Evolutionary conservation across 2,329 filamentous ascomycete genomes (phyloP).

Genomic region (Penicillium hordei): DNA sequence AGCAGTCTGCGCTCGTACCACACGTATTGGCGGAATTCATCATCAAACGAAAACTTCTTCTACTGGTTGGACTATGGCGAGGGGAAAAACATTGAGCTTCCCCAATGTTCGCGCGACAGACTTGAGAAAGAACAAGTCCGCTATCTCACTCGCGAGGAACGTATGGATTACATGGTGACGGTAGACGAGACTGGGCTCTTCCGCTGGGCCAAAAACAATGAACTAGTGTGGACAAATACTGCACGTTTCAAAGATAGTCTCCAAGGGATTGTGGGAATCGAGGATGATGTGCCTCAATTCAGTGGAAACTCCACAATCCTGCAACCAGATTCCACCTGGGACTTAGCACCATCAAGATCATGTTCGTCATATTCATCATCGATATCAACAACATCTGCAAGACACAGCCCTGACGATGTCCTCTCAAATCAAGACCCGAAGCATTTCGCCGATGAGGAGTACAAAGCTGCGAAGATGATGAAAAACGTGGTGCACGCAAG

Average conservation of each 20-base stretch:
- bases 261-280: slow-evolving; percentile 65
- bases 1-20: slow-evolving; percentile 81
- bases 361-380: slow-evolving; percentile 7
- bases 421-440: slow-evolving; percentile 37
- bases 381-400: slow-evolving; percentile 27
- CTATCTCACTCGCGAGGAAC: slow-evolving; percentile 79
- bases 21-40: slow-evolving; percentile 73
- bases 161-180: slow-evolving; percentile 74
- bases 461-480: slow-evolving; percentile 61
- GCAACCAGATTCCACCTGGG: not conserved
- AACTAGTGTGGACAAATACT: slow-evolving; percentile 72
- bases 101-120: slow-evolving; percentile 69
- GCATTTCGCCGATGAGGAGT: slow-evolving; percentile 64
- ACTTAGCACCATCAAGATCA: not conserved
- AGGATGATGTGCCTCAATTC: slow-evolving; percentile 61
- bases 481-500: slow-evolving; percentile 65
- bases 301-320: slow-evolving; percentile 33
- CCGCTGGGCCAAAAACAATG: slow-evolving; percentile 83
- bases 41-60: slow-evolving; percentile 86
- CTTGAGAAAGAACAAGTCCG: slow-evolving; percentile 78
- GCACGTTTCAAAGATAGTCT: slow-evolving; percentile 73
- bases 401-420: not conserved
- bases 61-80: slow-evolving; percentile 87
- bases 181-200: slow-evolving; percentile 73
- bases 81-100: slow-evolving; percentile 68